A percentile compares a stretch with the other conserved stretches of the same genome.
Evolutionary conservation across 306 rosid species (phyloP).

Genomic region (Casuarina cunninghamiana): DNA sequence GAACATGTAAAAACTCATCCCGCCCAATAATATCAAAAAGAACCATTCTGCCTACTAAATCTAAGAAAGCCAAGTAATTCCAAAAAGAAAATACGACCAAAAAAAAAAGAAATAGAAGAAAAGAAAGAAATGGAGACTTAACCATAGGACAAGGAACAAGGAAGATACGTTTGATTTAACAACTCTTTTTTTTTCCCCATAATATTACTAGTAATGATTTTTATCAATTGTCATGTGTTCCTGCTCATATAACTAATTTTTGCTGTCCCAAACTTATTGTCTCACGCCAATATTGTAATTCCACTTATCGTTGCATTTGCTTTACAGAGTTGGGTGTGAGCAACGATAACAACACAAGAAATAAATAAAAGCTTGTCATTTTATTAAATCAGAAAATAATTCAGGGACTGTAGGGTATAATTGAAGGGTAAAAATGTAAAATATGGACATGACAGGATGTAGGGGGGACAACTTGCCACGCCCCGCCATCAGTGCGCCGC

Average conservation of each 20-base stretch:
- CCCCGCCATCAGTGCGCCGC: too few species aligned
- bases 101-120: background rate
- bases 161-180: background rate
- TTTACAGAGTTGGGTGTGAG: background rate
- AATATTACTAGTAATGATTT: too few species aligned
- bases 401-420: background rate
- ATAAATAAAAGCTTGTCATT: background rate
- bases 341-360: background rate
- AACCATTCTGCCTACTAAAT: background rate
- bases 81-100: background rate
- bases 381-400: too few species aligned
- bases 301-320: background rate
- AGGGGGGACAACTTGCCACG: too few species aligned
- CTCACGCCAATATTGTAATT: background rate
- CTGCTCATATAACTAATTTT: too few species aligned
- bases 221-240: background rate
- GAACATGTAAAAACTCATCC: background rate
- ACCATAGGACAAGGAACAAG: background rate
- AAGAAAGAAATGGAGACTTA: background rate
- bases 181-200: too few species aligned
- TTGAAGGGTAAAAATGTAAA: background rate
- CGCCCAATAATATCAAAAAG: background rate
- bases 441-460: too few species aligned
- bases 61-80: background rate
- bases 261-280: background rate